Conservation (phyloP, 495 filamentous ascomycete species). For the Pyrenopolyporus hunteri region DNA sequence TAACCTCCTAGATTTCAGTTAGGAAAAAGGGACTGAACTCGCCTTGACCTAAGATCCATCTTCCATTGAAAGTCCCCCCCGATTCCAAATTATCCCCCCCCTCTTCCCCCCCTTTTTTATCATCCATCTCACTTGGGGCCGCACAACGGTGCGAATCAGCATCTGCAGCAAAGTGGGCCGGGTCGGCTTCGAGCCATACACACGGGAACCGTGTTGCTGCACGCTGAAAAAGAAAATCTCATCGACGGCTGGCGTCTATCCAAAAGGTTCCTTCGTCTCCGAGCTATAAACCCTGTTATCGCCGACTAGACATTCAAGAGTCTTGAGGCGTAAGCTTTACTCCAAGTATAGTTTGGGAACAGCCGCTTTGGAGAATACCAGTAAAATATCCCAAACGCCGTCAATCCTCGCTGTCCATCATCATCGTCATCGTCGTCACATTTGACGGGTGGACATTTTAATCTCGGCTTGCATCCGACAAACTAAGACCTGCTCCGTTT, state of each 20-base stretch:
- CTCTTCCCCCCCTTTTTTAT: constrained; percentile 9
- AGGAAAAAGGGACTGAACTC: constrained; percentile 9
- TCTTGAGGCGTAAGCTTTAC: background rate
- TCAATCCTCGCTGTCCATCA: background rate
- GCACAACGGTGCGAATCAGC: constrained; percentile 17
- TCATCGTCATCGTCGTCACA: no score
- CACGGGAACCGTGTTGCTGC: constrained; percentile 2
- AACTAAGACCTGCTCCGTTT: background rate
- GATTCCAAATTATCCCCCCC: constrained; percentile 3
- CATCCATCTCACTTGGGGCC: constrained; percentile 13
- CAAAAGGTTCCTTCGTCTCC: background rate
- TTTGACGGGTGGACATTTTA: constrained; percentile 6
- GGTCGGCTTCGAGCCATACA: background rate
- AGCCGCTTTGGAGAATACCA: background rate
- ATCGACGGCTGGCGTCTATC: background rate
- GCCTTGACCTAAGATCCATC: constrained; percentile 13
- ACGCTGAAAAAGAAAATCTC: constrained; percentile 1
- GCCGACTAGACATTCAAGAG: background rate
- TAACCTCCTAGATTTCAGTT: constrained; percentile 13
- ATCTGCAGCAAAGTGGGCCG: constrained; percentile 24
- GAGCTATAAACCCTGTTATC: constrained; percentile 2
- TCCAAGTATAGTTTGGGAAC: background rate
- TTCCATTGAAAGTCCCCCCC: background rate
- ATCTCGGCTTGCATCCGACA: background rate
- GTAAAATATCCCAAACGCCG: background rate